Evolutionary conservation across 2,329 filamentous ascomycete species (phyloP), one percentile per base, ranked within the genome.

Genomic region (Botrytis medusae): DNA sequence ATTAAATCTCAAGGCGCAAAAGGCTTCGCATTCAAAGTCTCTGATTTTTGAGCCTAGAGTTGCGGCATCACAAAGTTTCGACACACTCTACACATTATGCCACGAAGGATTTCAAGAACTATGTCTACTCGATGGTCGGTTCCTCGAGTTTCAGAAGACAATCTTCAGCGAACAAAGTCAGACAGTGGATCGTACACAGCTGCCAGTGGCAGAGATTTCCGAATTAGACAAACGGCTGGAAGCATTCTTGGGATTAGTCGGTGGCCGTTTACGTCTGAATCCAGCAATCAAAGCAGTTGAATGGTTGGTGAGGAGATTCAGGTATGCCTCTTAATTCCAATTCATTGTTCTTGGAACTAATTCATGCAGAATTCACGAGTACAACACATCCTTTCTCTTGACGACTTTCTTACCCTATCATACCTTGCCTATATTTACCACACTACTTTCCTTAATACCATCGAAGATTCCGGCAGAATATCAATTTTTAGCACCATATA

Each of bases 131-230:
- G 97, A 99, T 81, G 82, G 86, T 37, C 90, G 94, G 74, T 98
- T 98, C 79, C 80, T 87, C 22, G 86, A 87, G 51, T 99, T 95
- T 81, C 87, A 89, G 75, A 86, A 87, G 73, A 95, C 90, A 71
- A 87, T 99, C 73, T 99, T 98, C 87, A 97, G 93, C 85, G 93
- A 96, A 79, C 93, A 97, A 84, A 98, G 95, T 84, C 95, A 94
- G 82, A 87, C 89, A 75, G 91, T 97, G 80, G 96, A 99, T 81
- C 89, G 96, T 71, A 92, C 90, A 34, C 92, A 96, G 83, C 92
- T 98, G 88, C 95, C 91, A 25, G 87, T 87, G 44, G 86, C 87
- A 74, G 93, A 98, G 81, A 98, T 98, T 83, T 87, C 89, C 77
- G 92, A 94, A 80, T 85, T 99, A 72, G 90, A 98, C 82, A 86